Evolutionary conservation across 768 basidiomycete genomes (phyloP), one percentile per base, ranked within the genome.

Genomic region (Boletellus sp.): DNA sequence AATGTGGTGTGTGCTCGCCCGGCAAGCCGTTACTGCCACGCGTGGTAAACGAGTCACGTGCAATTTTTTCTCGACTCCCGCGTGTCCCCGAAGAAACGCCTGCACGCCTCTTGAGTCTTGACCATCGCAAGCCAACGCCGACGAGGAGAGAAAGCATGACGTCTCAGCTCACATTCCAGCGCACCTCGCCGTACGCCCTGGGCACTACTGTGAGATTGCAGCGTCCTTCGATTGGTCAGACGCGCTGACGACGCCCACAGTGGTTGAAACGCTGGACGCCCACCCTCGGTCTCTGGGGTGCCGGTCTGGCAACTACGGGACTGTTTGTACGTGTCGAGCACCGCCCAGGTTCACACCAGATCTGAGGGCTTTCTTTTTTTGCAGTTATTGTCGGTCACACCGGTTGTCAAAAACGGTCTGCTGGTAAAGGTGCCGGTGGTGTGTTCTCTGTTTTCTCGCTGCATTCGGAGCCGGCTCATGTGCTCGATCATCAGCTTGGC

Each of bases 381-480:
- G 34, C 61, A 90, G 86, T 55, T 91, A 32, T 76, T 91, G 45
- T 91, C 90, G 6, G 87, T 88, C 42, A 91, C 89, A 1, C 90
- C 90, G n/a, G 75, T 90, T 37, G 85, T 93, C 55, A 85, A 81
- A 70, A 81, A 83, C 36, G 85, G 82, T 62, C 63, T 92, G 53
- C 72, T 93, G 36, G 67, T 79, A 53, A 88, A 90, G 59, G 68
- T 87, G 33, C 90, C 90, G 4, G 60, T 89, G 45, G 90, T 92
- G 63, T 66, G 85, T 53, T 23, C 33, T 38, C 34, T 42, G 43
- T 40, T 39, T 38, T 51, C 19, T 24, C 38, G 26, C 24, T 15
- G 17, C 48, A 22, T 42, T 42, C 22, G 23, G 24, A 16, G 6
- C 45, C 35, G 16, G 26, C 35, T 44, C 13, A 17, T 45, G n/a